Evolutionary conservation across 2,329 filamentous ascomycete species (phyloP).

Genomic region (Beauveria medogensis): DNA sequence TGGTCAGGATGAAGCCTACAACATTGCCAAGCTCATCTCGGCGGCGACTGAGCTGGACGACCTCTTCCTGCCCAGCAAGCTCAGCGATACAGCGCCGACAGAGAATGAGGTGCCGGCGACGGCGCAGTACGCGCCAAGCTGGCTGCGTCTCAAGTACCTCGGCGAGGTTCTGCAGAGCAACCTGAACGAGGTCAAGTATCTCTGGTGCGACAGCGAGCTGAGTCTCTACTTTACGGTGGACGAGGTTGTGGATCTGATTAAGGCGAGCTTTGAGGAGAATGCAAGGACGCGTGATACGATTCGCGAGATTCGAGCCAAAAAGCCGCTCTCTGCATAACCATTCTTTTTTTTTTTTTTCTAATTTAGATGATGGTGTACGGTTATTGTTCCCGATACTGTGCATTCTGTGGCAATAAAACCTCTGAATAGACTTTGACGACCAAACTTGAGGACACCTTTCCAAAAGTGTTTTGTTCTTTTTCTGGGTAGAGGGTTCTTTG

Average conservation of each 20-base stretch:
- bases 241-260: constrained; percentile 55
- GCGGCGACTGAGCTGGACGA: constrained; percentile 51
- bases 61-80: constrained; percentile 44
- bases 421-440: too few relatives aligned
- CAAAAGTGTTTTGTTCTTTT: too few relatives aligned
- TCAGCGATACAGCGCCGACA: constrained; percentile 17
- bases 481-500: too few relatives aligned
- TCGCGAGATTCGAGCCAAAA: constrained; percentile 46
- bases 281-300: constrained; percentile 49
- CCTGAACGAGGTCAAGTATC: constrained; percentile 51
- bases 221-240: constrained; percentile 53
- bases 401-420: too few relatives aligned
- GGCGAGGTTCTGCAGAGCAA: constrained; percentile 60
- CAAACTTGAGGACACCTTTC: too few relatives aligned
- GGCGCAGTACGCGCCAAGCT: constrained; percentile 51
- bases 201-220: constrained; percentile 60
- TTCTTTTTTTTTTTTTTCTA: background rate
- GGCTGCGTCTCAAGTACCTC: constrained; percentile 57
- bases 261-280: constrained; percentile 58
- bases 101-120: constrained; percentile 43
- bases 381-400: too few relatives aligned
- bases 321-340: constrained; percentile 23
- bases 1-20: constrained; percentile 56
- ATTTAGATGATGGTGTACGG: too few relatives aligned
- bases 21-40: constrained; percentile 50